Conservation (phyloP, 2,329 filamentous ascomycete species). For the Delphinella strobiligena region DNA sequence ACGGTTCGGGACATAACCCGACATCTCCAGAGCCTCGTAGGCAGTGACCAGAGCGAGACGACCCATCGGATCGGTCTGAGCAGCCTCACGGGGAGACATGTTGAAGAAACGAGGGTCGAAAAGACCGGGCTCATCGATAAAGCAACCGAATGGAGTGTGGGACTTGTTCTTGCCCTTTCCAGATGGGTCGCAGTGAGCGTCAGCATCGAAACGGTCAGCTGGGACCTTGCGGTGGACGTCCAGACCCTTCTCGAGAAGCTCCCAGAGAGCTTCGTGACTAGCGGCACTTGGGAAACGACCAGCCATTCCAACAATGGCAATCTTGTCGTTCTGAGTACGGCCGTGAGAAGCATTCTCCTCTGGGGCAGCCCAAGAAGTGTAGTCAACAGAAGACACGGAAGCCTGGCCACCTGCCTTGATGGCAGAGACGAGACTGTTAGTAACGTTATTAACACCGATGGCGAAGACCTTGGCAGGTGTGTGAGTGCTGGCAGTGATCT, state of each 20-base stretch:
- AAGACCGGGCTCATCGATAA: slow-evolving; percentile 60
- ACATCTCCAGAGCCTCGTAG: slow-evolving; percentile 73
- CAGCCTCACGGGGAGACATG: slow-evolving; percentile 71
- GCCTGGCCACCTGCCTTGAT: slow-evolving; percentile 38
- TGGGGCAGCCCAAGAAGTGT: slow-evolving; percentile 30
- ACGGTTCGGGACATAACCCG: slow-evolving; percentile 61
- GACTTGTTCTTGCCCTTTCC: slow-evolving; percentile 66
- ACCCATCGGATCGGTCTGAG: slow-evolving; percentile 72
- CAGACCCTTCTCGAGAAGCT: slow-evolving; percentile 59
- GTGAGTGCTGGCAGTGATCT: slow-evolving; percentile 30
- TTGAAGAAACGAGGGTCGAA: slow-evolving; percentile 83
- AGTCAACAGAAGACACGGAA: slow-evolving; percentile 31
- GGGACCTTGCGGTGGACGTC: slow-evolving; percentile 61
- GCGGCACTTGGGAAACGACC: slow-evolving; percentile 65
- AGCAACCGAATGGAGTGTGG: slow-evolving; percentile 65
- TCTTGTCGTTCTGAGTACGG: slow-evolving; percentile 49
- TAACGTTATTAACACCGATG: slow-evolving; percentile 41
- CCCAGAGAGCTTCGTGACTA: slow-evolving; percentile 61
- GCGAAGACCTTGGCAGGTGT: slow-evolving; percentile 33
- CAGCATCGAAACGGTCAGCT: slow-evolving; percentile 59
- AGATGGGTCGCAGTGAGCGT: slow-evolving; percentile 58
- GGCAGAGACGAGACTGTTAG: slow-evolving; percentile 42
- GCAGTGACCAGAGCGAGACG: slow-evolving; percentile 63
- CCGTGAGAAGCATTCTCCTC: slow-evolving; percentile 21
- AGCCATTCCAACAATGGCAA: slow-evolving; percentile 77